Base-by-base conservation (phyloP, 805 yeast species). In the Candida wancherniae region DNA sequence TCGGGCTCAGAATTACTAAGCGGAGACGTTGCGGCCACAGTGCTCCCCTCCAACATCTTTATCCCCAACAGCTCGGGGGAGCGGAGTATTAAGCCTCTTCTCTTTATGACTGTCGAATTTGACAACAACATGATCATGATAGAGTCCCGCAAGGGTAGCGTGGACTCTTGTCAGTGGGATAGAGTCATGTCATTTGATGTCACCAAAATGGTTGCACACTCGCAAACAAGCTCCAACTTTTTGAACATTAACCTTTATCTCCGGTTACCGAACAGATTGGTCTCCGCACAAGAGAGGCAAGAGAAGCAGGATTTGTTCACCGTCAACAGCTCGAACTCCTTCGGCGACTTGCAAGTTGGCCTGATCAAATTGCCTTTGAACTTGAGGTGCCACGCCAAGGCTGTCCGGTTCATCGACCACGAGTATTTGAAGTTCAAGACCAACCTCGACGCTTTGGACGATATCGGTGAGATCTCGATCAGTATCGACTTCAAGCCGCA, bases 131-230 rank as follows among this genome's bases (percentile, higher is more conserved):
- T 88, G 44, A 81, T 92, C 42, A 73, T 87, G 10, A 77, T 90
- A 29, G 94, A 87, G 45, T 92, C 97, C 2, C 75, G 79, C 17
- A 75, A 83, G 31, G 96, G 95, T 22, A 75, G 94, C 0, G 76
- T 86, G 38, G 73, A 74, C 24, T 66, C 71, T 34, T 90, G 96
- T 1, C 74, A 75, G 11, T 92, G 94, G 77, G 92, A 87, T 56
- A 84, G 84, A 46, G 86, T 86, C 8, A 83, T 94, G 10, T 77
- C 88, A 3, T 92, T 92, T 51, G 99, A 92, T 69, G 94, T 88
- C 14, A 58, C 69, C 23, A 59, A 60, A 29, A 59, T 57, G 47
- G 47, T 49, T 31, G 36, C 48, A 6, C 39, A 68, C 70, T 23
- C 44, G 54, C 43, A 43, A 14, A 51, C 55, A 2, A 58, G 57